Percentiles rank a stretch among this genome's conserved stretches.
Evolutionary conservation across 2,329 filamentous ascomycete genomes (phyloP).

Genomic region (Aspergillus sergii): DNA sequence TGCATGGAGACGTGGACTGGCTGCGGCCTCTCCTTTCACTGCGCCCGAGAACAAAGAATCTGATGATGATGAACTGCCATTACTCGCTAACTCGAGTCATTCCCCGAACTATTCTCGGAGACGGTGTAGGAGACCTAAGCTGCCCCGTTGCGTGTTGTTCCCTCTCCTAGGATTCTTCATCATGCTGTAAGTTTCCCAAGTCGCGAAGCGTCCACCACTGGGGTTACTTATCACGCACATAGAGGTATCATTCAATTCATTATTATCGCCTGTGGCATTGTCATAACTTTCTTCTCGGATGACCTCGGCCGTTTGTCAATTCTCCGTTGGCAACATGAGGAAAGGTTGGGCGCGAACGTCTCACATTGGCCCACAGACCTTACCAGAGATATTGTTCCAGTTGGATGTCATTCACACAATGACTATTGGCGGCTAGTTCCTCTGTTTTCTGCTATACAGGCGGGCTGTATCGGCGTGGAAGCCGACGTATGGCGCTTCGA

Average conservation of each 20-base stretch:
- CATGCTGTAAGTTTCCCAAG: constrained; percentile 35
- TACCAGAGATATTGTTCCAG: constrained; percentile 53
- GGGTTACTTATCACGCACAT: constrained; percentile 6
- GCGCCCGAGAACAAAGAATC: constrained; percentile 8
- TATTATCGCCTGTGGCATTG: constrained; percentile 39
- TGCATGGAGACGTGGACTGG: constrained; percentile 15
- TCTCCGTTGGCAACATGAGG: constrained; percentile 44
- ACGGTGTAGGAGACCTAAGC: constrained; percentile 19
- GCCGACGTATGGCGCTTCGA: constrained; percentile 60
- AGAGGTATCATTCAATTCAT: constrained; percentile 47
- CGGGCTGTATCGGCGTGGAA: constrained; percentile 59
- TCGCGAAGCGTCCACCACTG: background rate
- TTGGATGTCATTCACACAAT: constrained; percentile 60
- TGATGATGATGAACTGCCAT: constrained; percentile 11
- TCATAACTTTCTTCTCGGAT: constrained; percentile 45
- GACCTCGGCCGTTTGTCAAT: constrained; percentile 41
- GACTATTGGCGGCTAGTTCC: constrained; percentile 61
- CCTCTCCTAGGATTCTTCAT: constrained; percentile 29
- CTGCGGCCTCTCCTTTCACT: constrained; percentile 13
- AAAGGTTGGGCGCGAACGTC: constrained; percentile 41
- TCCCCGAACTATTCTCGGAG: constrained; percentile 11
- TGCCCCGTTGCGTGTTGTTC: constrained; percentile 23
- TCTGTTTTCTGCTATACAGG: constrained; percentile 57
- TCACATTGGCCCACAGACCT: constrained; percentile 51
- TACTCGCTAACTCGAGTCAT: constrained; percentile 13